A percentile compares a stretch with the other conserved stretches of the same genome.
These are phyloP conservation scores for Emergomyces africanus DNA, from an alignment of 2,329 filamentous ascomycete genomes.

Conservation along the genomic window DNA sequence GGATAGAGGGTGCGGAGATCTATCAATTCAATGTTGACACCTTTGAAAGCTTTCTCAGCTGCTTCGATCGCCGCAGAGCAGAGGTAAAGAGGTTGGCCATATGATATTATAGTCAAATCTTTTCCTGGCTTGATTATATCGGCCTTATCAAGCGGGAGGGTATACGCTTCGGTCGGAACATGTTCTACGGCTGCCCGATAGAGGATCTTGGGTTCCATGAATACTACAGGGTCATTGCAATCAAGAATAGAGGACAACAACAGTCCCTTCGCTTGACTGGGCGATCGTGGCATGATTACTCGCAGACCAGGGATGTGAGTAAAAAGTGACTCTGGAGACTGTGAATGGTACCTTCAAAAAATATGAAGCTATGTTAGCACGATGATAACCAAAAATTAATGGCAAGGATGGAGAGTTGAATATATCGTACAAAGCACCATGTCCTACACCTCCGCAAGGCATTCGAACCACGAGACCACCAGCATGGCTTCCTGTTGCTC, in stretches of 20 bases:
- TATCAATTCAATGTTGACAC: slow-evolving; percentile 69
- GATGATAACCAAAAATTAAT: not conserved
- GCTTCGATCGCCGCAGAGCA: slow-evolving; percentile 65
- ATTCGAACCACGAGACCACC: slow-evolving; percentile 80
- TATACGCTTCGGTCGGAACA: slow-evolving; percentile 68
- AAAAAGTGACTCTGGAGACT: slow-evolving; percentile 80
- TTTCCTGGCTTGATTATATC: slow-evolving; percentile 70
- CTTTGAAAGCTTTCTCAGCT: slow-evolving; percentile 57
- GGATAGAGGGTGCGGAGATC: slow-evolving; percentile 82
- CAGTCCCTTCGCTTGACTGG: slow-evolving; percentile 77
- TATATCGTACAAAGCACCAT: slow-evolving; percentile 55
- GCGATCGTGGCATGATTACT: slow-evolving; percentile 76
- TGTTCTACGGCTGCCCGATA: slow-evolving; percentile 88
- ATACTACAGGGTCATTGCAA: slow-evolving; percentile 75
- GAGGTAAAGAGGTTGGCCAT: slow-evolving; percentile 78
- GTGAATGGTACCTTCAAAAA: slow-evolving; percentile 55
- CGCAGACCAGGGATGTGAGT: slow-evolving; percentile 75
- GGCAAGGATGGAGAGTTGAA: slow-evolving; percentile 1
- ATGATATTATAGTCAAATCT: slow-evolving; percentile 73
- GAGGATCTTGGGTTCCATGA: slow-evolving; percentile 88
- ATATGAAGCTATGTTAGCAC: not conserved
- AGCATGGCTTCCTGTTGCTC: slow-evolving; percentile 49
- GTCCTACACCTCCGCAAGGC: slow-evolving; percentile 81
- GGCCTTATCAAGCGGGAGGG: slow-evolving; percentile 73
- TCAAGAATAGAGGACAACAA: slow-evolving; percentile 61